These are phyloP conservation scores for Gnetum montanum DNA, from an alignment of 75 land plant species.

Conservation along the genomic window DNA sequence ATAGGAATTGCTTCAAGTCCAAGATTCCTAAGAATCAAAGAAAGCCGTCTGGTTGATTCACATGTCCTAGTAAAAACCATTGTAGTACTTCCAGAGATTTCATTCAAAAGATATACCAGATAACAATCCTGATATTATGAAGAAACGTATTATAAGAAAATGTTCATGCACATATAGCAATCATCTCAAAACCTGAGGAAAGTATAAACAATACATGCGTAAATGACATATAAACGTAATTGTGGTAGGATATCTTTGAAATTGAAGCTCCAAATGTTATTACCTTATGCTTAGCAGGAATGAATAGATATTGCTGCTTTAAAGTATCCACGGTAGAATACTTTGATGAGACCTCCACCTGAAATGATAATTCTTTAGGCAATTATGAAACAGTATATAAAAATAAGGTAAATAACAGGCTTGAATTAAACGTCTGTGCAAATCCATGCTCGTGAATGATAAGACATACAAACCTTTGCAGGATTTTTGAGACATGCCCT, in stretches of 20 bases:
- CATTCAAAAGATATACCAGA: slow-evolving; percentile 69
- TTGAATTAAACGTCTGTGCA: neutral
- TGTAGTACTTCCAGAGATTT: slow-evolving; percentile 57
- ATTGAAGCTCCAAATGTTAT: neutral
- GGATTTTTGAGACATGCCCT: slow-evolving; percentile 85
- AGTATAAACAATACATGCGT: too few relatives aligned
- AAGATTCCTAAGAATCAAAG: slow-evolving; percentile 73
- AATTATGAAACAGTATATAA: neutral
- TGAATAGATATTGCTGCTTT: slow-evolving; percentile 78
- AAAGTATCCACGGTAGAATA: slow-evolving; percentile 89
- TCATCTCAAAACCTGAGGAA: neutral
- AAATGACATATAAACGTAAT: neutral
- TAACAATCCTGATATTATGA: slow-evolving; percentile 79
- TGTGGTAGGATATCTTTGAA: neutral
- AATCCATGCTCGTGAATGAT: neutral
- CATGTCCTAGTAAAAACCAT: slow-evolving; percentile 97
- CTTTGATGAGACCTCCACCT: slow-evolving; percentile 83
- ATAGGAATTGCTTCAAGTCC: slow-evolving; percentile 83
- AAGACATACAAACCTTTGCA: slow-evolving; percentile 48
- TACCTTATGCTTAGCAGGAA: slow-evolving; percentile 95
- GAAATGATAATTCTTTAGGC: slow-evolving; percentile 6
- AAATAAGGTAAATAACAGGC: neutral
- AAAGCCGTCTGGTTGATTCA: slow-evolving; percentile 67
- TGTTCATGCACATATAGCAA: neutral
- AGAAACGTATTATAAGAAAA: neutral